Conservation (phyloP, 371 early-diverging fungal genomes). For the Rhizopus microsporus region DNA sequence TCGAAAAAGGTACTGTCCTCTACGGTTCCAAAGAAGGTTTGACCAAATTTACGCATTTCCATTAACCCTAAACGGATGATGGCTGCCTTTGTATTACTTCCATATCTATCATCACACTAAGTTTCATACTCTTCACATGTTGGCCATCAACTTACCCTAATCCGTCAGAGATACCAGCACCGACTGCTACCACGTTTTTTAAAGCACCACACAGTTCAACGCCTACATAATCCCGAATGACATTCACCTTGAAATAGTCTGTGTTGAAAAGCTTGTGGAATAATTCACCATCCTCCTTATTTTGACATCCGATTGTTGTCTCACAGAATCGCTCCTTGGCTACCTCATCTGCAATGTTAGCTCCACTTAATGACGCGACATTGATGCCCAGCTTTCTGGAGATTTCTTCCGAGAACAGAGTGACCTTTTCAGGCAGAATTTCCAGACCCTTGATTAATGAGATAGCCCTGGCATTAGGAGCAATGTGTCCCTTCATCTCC, state of each 20-base stretch:
- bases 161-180: slow-evolving; percentile 95
- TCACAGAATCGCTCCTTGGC: slow-evolving; percentile 95
- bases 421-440: slow-evolving; percentile 71
- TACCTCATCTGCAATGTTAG: slow-evolving; percentile 99
- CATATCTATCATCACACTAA: slow-evolving; percentile 59
- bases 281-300: slow-evolving; percentile 70
- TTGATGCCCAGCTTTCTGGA: slow-evolving; percentile 74
- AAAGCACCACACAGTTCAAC: slow-evolving; percentile 98
- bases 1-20: slow-evolving; percentile 94
- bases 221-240: slow-evolving; percentile 86
- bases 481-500: slow-evolving; percentile 67
- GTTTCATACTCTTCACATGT: slow-evolving; percentile 9
- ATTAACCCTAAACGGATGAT: slow-evolving; percentile 95
- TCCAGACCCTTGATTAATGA: slow-evolving; percentile 97
- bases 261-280: slow-evolving; percentile 88
- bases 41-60: slow-evolving; percentile 95
- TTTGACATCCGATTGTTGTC: slow-evolving; percentile 88
- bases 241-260: slow-evolving; percentile 83
- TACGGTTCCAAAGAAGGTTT: slow-evolving; percentile 79
- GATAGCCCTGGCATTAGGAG: slow-evolving; percentile 79
- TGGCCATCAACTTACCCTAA: slow-evolving; percentile 33
- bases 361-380: slow-evolving; percentile 93
- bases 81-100: slow-evolving; percentile 97
- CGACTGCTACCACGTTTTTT: slow-evolving; percentile 98
- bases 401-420: slow-evolving; percentile 89